Conservation (phyloP, 2,329 filamentous ascomycete genomes). For the Talaromyces sp. region DNA sequence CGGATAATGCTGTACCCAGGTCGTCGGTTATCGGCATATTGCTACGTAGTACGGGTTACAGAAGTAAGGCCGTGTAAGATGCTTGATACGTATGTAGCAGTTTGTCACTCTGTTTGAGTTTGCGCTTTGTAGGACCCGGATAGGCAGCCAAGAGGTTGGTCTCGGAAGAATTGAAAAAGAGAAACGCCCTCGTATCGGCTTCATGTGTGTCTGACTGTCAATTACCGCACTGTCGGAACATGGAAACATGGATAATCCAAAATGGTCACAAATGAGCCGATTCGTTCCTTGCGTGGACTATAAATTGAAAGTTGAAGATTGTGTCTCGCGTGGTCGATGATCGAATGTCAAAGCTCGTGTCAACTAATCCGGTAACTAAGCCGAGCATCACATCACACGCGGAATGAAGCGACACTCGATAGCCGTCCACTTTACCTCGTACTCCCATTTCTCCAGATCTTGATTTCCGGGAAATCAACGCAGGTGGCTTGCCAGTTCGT, state of each 20-base stretch:
- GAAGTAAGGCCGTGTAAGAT: background rate
- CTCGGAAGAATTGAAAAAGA: background rate
- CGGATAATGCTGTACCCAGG: background rate
- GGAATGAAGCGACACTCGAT: background rate
- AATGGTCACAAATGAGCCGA: background rate
- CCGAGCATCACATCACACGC: background rate
- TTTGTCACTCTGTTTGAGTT: background rate
- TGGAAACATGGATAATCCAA: background rate
- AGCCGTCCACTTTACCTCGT: background rate
- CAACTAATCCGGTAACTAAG: background rate
- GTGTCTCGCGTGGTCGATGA: background rate
- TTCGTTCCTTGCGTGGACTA: background rate
- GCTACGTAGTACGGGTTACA: background rate
- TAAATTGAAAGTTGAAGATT: background rate
- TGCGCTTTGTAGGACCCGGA: background rate
- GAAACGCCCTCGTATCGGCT: background rate
- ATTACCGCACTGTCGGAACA: background rate
- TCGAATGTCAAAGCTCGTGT: background rate
- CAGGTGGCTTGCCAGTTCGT: background rate
- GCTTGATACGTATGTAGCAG: background rate
- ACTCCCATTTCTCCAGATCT: background rate
- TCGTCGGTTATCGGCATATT: background rate
- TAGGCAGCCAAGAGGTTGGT: constrained; percentile 1
- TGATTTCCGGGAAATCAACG: background rate
- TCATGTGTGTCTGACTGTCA: background rate